A percentile compares a stretch with the other conserved stretches of the same genome.
Evolutionary conservation across 805 yeast species (phyloP).

Genomic region (Candida railenensis): DNA sequence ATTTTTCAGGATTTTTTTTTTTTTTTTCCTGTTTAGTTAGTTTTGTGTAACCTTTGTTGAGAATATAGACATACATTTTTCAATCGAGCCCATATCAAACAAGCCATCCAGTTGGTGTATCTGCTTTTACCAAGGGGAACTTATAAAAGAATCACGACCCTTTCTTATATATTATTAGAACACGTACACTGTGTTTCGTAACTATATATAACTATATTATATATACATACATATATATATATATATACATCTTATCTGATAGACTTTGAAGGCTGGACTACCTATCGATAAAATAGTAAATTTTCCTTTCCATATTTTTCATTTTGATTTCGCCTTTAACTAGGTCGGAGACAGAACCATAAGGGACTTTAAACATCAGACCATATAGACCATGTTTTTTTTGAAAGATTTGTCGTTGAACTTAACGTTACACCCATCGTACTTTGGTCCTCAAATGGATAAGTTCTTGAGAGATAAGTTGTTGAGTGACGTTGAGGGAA

Average conservation of each 20-base stretch:
- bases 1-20: not conserved
- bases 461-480: constrained; percentile 86
- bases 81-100: not conserved
- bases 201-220: no score
- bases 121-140: not conserved
- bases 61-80: not conserved
- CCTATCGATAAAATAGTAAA: not conserved
- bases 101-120: not conserved
- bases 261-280: not conserved
- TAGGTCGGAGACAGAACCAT: not conserved
- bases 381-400: constrained; percentile 33
- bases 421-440: constrained; percentile 94
- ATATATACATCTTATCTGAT: no score
- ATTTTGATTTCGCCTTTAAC: constrained; percentile 1
- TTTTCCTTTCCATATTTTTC: not conserved
- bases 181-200: no score
- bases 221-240: no score
- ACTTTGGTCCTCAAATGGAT: constrained; percentile 97
- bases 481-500: constrained; percentile 95
- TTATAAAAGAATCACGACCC: not conserved
- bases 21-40: not conserved
- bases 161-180: not conserved
- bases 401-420: constrained; percentile 86
- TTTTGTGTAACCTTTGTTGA: not conserved
- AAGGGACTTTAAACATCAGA: not conserved